A percentile compares a stretch with the other conserved stretches of the same genome.
These are phyloP conservation scores for Nephelium lappaceum DNA, from an alignment of 345 rosid genomes.

Conservation along the genomic window DNA sequence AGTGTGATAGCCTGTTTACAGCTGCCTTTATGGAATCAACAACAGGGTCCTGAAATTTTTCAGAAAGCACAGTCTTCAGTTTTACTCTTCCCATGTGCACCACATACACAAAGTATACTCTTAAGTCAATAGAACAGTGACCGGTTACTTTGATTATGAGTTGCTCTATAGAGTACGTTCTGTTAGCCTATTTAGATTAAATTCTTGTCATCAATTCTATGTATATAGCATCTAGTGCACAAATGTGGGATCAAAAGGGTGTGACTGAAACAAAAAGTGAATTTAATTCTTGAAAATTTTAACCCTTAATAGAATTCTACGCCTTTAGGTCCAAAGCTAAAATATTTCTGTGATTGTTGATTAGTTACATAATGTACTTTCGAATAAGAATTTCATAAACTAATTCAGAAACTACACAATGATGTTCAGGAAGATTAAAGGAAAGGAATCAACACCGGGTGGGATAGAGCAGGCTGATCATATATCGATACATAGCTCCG, in stretches of 20 bases:
- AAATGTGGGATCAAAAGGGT: too few relatives aligned
- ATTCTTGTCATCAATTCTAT: background rate
- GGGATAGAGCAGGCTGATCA: slow-evolving; percentile 68
- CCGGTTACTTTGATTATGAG: background rate
- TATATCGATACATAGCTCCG: slow-evolving; percentile 73
- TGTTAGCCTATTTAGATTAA: too few relatives aligned
- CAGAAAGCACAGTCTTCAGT: background rate
- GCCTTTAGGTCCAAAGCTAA: background rate
- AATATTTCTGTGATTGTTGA: background rate
- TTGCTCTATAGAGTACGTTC: background rate
- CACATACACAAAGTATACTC: background rate
- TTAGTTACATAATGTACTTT: background rate
- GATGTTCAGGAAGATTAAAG: background rate
- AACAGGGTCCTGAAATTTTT: slow-evolving; percentile 62
- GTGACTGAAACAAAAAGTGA: background rate
- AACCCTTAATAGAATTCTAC: background rate
- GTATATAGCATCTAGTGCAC: background rate
- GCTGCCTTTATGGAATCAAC: slow-evolving; percentile 70
- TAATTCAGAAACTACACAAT: background rate
- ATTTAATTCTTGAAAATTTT: background rate
- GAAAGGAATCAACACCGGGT: slow-evolving; percentile 37
- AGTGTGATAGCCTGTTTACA: slow-evolving; percentile 63
- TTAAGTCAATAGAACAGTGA: background rate
- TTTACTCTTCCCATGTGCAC: background rate
- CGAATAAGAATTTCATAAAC: background rate